Conservation (phyloP, 2,329 filamentous ascomycete species). For the Colletotrichum ledebouriae region DNA sequence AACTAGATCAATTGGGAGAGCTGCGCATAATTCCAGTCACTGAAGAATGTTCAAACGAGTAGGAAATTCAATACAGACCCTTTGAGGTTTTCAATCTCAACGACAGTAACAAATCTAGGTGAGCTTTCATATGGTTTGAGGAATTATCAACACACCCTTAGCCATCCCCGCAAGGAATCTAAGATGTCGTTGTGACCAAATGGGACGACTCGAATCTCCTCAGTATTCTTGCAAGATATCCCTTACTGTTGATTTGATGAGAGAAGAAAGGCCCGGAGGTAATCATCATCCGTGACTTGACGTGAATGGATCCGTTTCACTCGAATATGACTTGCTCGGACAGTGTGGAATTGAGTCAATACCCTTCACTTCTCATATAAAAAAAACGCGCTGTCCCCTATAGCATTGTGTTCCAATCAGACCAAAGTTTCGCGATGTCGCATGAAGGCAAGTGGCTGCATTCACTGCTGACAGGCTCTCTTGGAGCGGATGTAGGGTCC, state of each 20-base stretch:
- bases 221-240: neutral
- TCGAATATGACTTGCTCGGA: neutral
- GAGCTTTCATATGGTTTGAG: neutral
- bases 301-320: neutral
- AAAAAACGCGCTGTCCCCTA: neutral
- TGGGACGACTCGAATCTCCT: neutral
- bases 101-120: neutral
- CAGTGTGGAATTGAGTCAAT: neutral
- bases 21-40: neutral
- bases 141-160: neutral
- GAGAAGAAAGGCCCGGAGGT: neutral
- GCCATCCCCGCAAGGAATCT: neutral
- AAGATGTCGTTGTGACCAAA: neutral
- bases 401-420: neutral
- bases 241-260: neutral
- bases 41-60: neutral
- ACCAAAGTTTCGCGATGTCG: neutral
- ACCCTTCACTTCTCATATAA: neutral
- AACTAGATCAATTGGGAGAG: conserved; percentile 1
- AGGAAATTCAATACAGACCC: neutral
- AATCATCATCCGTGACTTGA: neutral
- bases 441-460: neutral
- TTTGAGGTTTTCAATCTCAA: neutral
- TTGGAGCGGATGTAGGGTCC: neutral
- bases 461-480: neutral